These are phyloP conservation scores for Taxillus chinensis DNA, from an alignment of 164 flowering plant genomes.

Conservation along the genomic window DNA sequence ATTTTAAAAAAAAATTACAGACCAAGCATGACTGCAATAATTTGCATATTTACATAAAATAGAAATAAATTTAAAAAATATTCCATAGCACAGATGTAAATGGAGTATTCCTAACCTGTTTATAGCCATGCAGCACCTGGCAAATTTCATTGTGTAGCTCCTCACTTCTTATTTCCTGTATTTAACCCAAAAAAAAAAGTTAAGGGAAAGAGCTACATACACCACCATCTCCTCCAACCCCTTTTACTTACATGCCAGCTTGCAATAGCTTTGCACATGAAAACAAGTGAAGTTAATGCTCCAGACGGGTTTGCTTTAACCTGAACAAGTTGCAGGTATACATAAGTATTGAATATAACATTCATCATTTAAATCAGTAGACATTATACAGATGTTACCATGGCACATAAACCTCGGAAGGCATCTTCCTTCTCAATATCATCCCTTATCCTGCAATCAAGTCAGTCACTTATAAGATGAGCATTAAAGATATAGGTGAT, in stretches of 20 bases:
- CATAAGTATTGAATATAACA: background rate
- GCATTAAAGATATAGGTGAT: background rate
- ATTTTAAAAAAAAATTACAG: too few species aligned
- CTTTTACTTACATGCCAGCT: slow-evolving; percentile 87
- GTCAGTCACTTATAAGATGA: background rate
- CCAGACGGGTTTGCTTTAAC: slow-evolving; percentile 89
- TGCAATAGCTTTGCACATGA: slow-evolving; percentile 87
- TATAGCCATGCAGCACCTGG: slow-evolving; percentile 89
- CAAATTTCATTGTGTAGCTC: slow-evolving; percentile 85
- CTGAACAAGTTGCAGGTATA: slow-evolving; percentile 28
- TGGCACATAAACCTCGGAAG: slow-evolving; percentile 90
- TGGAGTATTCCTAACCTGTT: slow-evolving; percentile 49
- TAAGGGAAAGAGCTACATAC: background rate
- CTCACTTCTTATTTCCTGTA: slow-evolving; percentile 90
- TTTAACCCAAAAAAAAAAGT: background rate
- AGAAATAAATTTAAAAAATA: too few species aligned
- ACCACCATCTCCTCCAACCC: background rate
- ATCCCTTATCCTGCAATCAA: slow-evolving; percentile 82
- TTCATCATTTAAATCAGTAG: background rate
- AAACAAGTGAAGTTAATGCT: slow-evolving; percentile 72
- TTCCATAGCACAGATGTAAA: background rate
- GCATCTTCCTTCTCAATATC: slow-evolving; percentile 98
- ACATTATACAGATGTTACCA: slow-evolving; percentile 38
- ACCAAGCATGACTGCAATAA: too few species aligned
- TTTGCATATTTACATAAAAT: too few species aligned